Base-by-base conservation (phyloP, 768 basidiomycete species). In the Termitomyces eurrhizus region DNA sequence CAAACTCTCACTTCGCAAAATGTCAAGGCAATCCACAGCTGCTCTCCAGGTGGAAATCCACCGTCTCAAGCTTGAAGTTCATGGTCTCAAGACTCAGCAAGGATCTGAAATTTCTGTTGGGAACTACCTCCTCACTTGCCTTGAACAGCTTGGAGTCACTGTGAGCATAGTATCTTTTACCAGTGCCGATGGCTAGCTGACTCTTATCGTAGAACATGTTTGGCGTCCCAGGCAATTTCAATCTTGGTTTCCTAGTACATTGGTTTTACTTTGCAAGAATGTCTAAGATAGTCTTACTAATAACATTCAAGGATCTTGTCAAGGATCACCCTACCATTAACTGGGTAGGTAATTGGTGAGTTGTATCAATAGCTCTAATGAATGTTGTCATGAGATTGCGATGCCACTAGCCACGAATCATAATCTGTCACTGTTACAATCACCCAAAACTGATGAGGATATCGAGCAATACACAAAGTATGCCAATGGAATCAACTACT, bases 161-260 rank as follows among this genome's bases (percentile, higher is more conserved):
- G 86, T 82, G 68, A 45, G 77, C 42, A 9, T 39, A 54, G 6
- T 8, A 9, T 7, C 29, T 4, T 2, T 21, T 11, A 1, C 7
- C 11, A 29, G 33, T 33, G 16, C 12, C 26, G 7, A 21, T 24
- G n/a, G 18, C n/a, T 7, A 57, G 33, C 35, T 61, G 6, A 57
- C 13, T 1, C 24, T 8, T 44, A 61, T 21, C 8, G 11, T 60
- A 93, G 90, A 80, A 83, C 50, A 81, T 93, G 77, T 93, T 94
- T 59, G 92, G 92, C 16, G 81, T 93, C 0, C 92, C 92, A 0
- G 92, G 92, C n/a, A 90, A 93, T 71, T 93, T 92, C 64, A 92
- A 92, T 69, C 81, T 93, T 49, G 88, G 81, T 2, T 86, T 86
- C 65, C 65, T 85, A 69, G 83, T 85, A 72, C 49, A 53, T 35